Percentiles rank a stretch among this genome's conserved stretches.
phyloP scores from a whole-genome alignment of 2,329 filamentous ascomycete species.

The Penicillium sp. region DNA sequence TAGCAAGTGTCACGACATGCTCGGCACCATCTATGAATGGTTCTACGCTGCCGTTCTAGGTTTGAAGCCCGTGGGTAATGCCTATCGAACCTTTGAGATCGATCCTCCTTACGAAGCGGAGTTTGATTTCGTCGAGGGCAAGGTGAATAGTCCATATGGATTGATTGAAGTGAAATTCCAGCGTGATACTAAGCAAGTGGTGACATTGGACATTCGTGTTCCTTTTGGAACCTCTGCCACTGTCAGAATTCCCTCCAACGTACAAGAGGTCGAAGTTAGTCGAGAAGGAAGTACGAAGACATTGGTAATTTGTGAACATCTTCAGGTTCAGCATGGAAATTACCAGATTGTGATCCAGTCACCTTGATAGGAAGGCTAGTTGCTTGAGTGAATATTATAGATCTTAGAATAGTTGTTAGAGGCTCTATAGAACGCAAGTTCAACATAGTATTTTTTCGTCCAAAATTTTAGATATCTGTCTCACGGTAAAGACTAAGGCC shows the following conservation, averaged over 20 bases:
- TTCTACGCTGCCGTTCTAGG: conserved; percentile 53
- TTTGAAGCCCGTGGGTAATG: conserved; percentile 44
- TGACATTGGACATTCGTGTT: conserved; percentile 10
- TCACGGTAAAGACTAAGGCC: background rate
- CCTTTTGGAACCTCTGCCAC: conserved; percentile 21
- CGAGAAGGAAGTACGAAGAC: conserved; percentile 3
- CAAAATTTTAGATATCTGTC: background rate
- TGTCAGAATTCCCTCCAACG: conserved; percentile 8
- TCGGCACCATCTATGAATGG: conserved; percentile 58
- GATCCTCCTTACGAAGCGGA: conserved; percentile 50
- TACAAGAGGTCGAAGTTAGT: background rate
- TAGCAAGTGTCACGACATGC: conserved; percentile 66
- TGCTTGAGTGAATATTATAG: background rate
- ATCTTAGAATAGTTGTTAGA: background rate
- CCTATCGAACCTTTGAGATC: conserved; percentile 50
- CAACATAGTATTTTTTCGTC: background rate
- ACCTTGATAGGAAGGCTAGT: background rate
- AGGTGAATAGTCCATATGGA: conserved; percentile 33
- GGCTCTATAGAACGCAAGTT: background rate
- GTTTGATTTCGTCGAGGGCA: conserved; percentile 40
- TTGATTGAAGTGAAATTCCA: conserved; percentile 24
- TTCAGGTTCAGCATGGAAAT: conserved; percentile 2
- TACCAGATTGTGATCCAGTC: background rate
- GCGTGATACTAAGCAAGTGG: background rate
- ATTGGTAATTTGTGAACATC: background rate